Evolutionary conservation across 2,329 filamentous ascomycete species (phyloP).

Genomic region (Mariannaea sp.): DNA sequence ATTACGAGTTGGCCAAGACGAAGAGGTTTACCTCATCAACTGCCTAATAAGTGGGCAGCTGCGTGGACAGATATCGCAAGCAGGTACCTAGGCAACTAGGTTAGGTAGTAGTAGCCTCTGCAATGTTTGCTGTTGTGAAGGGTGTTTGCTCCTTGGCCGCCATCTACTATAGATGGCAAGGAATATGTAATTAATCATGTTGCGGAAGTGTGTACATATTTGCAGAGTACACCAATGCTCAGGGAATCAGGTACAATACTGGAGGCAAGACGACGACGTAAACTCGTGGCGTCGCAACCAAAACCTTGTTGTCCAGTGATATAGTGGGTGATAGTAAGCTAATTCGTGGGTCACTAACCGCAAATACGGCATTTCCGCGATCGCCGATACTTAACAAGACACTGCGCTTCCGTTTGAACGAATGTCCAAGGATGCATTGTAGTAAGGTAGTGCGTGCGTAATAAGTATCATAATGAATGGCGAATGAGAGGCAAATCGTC

Average conservation of each 20-base stretch:
- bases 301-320: slow-evolving; percentile 14
- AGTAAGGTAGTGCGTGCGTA: background rate
- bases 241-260: no score
- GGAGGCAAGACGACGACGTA: slow-evolving; percentile 5
- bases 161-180: no score
- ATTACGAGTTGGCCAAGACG: slow-evolving; percentile 5
- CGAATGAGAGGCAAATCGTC: slow-evolving; percentile 6
- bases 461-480: background rate
- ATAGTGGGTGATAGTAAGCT: background rate
- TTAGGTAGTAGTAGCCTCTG: background rate
- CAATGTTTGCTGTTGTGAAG: background rate
- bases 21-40: background rate
- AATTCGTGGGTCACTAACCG: background rate
- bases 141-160: no score
- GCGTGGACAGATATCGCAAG: slow-evolving; percentile 9
- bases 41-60: slow-evolving; percentile 17
- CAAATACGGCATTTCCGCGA: slow-evolving; percentile 8
- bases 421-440: no score
- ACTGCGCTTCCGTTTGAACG: no score
- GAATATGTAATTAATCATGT: no score
- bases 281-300: slow-evolving; percentile 17
- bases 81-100: background rate
- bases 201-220: no score
- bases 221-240: no score
- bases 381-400: background rate